Percentiles rank a stretch among this genome's conserved stretches.
phyloP scores from a whole-genome alignment of 2,329 filamentous ascomycete species.

The Gliomastix tumulicola region DNA sequence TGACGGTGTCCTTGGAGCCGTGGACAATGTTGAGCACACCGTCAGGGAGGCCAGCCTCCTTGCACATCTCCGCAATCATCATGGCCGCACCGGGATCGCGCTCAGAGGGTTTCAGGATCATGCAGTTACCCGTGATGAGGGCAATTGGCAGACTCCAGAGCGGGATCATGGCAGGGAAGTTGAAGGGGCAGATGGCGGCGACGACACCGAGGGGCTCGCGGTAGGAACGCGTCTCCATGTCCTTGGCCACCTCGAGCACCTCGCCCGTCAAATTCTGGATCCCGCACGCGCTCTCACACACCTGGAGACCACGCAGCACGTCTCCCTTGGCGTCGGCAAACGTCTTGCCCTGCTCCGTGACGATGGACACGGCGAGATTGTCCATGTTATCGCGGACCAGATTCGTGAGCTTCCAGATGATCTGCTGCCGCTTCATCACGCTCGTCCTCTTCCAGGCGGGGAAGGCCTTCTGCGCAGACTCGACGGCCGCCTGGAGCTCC shows the following conservation, averaged over 20 bases:
- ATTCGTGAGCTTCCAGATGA: constrained; percentile 70
- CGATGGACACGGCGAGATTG: constrained; percentile 67
- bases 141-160: constrained; percentile 77
- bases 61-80: constrained; percentile 67
- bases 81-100: constrained; percentile 66
- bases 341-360: constrained; percentile 73
- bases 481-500: constrained; percentile 62
- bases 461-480: constrained; percentile 64
- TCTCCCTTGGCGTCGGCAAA: constrained; percentile 69
- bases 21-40: constrained; percentile 72
- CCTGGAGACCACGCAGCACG: constrained; percentile 67
- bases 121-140: constrained; percentile 69
- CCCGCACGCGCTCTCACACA: constrained; percentile 68
- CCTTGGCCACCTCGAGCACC: constrained; percentile 71
- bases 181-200: constrained; percentile 70
- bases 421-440: constrained; percentile 62
- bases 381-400: constrained; percentile 75
- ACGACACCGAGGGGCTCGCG: constrained; percentile 64
- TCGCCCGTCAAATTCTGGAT: constrained; percentile 70
- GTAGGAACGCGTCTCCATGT: constrained; percentile 73
- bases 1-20: constrained; percentile 64
- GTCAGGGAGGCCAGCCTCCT: constrained; percentile 66
- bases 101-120: constrained; percentile 73
- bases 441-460: constrained; percentile 60
- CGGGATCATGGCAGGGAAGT: constrained; percentile 79